Conservation (phyloP, 164 flowering plant genomes). For the Hamamelis virginiana region DNA sequence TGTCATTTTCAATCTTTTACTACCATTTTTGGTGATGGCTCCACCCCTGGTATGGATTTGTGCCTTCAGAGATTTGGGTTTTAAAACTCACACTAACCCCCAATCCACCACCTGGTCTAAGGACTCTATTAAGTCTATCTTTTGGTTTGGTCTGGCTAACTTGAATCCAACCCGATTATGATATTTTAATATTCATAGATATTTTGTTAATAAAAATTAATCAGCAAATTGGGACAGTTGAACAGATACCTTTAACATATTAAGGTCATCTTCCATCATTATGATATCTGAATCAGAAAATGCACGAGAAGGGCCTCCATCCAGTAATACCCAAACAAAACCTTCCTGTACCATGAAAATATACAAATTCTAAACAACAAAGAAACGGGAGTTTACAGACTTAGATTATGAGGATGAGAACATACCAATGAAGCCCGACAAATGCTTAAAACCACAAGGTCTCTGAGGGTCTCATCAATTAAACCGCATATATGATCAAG, state of each 20-base stretch:
- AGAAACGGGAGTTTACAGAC: not conserved
- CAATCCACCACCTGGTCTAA: no score
- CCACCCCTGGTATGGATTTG: no score
- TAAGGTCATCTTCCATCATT: slow-evolving; percentile 73
- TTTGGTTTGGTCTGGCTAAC: no score
- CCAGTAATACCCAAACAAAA: slow-evolving; percentile 67
- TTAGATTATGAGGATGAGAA: slow-evolving; percentile 11
- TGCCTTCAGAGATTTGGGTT: no score
- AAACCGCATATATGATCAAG: slow-evolving; percentile 60
- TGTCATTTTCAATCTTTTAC: no score
- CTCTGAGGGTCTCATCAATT: slow-evolving; percentile 59
- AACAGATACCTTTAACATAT: slow-evolving; percentile 54
- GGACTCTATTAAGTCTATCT: no score
- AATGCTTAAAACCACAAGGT: slow-evolving; percentile 63
- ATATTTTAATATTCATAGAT: no score
- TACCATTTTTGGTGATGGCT: no score
- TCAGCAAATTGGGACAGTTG: not conserved
- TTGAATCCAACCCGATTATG: no score
- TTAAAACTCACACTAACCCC: no score
- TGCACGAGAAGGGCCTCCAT: slow-evolving; percentile 91
- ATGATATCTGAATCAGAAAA: slow-evolving; percentile 60
- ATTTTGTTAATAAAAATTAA: no score
- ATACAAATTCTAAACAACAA: slow-evolving; percentile 7
- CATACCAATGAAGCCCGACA: slow-evolving; percentile 65
- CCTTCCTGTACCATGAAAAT: slow-evolving; percentile 48